Conservation (phyloP, 352 stramenopile genomes). For the Sclerospora graminicola region DNA sequence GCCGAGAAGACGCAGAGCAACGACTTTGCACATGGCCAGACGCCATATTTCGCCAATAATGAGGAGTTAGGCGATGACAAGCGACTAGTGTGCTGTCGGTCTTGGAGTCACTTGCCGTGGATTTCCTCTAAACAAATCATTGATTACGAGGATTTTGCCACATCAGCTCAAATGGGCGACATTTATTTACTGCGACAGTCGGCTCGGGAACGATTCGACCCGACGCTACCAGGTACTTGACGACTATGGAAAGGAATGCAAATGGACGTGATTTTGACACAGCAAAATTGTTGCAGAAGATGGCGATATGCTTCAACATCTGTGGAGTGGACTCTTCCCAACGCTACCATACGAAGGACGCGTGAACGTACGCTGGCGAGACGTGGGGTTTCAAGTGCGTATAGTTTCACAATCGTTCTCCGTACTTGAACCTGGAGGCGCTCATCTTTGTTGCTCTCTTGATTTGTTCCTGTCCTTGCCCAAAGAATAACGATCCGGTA, state of each 20-base stretch:
- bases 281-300: constrained; percentile 29
- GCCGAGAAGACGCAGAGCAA: constrained; percentile 10
- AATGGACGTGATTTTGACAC: constrained; percentile 1
- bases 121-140: constrained; percentile 39
- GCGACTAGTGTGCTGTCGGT: constrained; percentile 8
- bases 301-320: constrained; percentile 44
- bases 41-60: constrained; percentile 7
- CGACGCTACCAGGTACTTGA: constrained; percentile 27
- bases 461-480: background rate
- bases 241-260: too few species aligned
- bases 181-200: constrained; percentile 50
- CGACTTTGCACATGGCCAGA: constrained; percentile 5
- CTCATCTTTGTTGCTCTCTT: background rate
- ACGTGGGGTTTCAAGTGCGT: constrained; percentile 57
- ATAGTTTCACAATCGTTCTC: background rate
- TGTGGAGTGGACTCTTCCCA: constrained; percentile 57
- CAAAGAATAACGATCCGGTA: constrained; percentile 46
- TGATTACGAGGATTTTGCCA: constrained; percentile 61
- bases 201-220: constrained; percentile 47
- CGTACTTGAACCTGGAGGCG: too few species aligned
- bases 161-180: constrained; percentile 45
- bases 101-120: constrained; percentile 39
- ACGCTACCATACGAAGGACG: constrained; percentile 57
- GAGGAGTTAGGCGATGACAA: too few species aligned
- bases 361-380: constrained; percentile 47